These are phyloP conservation scores for Fusarium ambrosium DNA, from an alignment of 2,329 filamentous ascomycete species.

Conservation along the genomic window DNA sequence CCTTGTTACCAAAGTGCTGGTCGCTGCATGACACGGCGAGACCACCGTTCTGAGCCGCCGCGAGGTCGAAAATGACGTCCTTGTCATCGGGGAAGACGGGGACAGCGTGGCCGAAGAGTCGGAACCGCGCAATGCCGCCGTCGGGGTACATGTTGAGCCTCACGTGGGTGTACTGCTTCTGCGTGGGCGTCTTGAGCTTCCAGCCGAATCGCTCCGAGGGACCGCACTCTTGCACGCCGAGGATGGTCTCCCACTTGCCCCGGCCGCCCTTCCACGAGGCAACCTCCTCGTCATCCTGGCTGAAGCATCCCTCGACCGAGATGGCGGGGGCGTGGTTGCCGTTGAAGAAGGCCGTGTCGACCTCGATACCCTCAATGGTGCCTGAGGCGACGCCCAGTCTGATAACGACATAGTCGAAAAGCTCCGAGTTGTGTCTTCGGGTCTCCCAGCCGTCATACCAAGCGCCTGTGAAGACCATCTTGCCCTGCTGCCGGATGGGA, in stretches of 20 bases:
- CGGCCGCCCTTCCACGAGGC: conserved; percentile 70
- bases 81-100: conserved; percentile 79
- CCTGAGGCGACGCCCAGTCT: conserved; percentile 78
- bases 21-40: conserved; percentile 83
- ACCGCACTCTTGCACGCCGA: conserved; percentile 78
- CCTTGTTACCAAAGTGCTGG: conserved; percentile 86
- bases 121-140: conserved; percentile 85
- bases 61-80: conserved; percentile 78
- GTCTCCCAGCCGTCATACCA: conserved; percentile 83
- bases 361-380: conserved; percentile 79
- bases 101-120: conserved; percentile 81
- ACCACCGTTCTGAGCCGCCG: conserved; percentile 82
- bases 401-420: conserved; percentile 77
- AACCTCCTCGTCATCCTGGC: conserved; percentile 73
- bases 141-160: conserved; percentile 88
- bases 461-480: conserved; percentile 77
- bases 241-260: conserved; percentile 79
- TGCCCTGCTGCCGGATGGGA: conserved; percentile 73
- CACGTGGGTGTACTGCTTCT: conserved; percentile 82
- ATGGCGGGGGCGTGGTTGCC: conserved; percentile 87
- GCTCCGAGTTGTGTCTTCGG: conserved; percentile 72
- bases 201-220: conserved; percentile 81
- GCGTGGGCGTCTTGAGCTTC: conserved; percentile 71
- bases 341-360: conserved; percentile 85
- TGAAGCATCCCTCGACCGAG: conserved; percentile 82